Percentiles rank a stretch among this genome's conserved stretches.
Evolutionary conservation across 2,329 filamentous ascomycete species (phyloP).

Genomic region (Neonectria punicea): DNA sequence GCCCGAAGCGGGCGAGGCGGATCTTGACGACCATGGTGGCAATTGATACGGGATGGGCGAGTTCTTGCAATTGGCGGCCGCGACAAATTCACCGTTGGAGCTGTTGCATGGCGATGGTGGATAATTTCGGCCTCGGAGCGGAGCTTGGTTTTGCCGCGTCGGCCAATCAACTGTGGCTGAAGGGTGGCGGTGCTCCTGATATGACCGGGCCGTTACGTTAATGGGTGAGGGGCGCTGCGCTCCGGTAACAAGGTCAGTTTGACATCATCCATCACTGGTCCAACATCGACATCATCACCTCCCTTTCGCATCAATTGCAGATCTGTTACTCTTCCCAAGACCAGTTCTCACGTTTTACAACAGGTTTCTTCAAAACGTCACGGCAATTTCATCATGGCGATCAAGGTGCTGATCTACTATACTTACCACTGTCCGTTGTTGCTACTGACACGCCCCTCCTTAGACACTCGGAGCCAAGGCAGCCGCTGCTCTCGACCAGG

Average conservation of each 20-base stretch:
- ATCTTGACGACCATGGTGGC: slow-evolving; percentile 88
- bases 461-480: slow-evolving; percentile 89
- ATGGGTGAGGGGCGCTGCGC: background rate
- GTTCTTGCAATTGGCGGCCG: slow-evolving; percentile 27
- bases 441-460: slow-evolving; percentile 4
- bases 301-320: background rate
- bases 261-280: background rate
- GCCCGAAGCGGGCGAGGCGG: slow-evolving; percentile 92
- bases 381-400: slow-evolving; percentile 41
- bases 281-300: background rate
- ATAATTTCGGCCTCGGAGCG: slow-evolving; percentile 46
- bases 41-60: slow-evolving; percentile 18
- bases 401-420: slow-evolving; percentile 42
- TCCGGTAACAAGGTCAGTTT: slow-evolving; percentile 19
- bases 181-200: background rate
- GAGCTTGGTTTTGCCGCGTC: slow-evolving; percentile 51
- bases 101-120: slow-evolving; percentile 31
- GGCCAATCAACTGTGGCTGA: slow-evolving; percentile 37
- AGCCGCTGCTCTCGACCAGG: slow-evolving; percentile 88
- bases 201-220: background rate
- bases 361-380: background rate
- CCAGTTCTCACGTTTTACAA: background rate
- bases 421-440: background rate
- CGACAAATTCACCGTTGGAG: slow-evolving; percentile 16
- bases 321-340: background rate